Evolutionary conservation across 768 basidiomycete genomes (phyloP).

Genomic region (Tremella mesenterica): DNA sequence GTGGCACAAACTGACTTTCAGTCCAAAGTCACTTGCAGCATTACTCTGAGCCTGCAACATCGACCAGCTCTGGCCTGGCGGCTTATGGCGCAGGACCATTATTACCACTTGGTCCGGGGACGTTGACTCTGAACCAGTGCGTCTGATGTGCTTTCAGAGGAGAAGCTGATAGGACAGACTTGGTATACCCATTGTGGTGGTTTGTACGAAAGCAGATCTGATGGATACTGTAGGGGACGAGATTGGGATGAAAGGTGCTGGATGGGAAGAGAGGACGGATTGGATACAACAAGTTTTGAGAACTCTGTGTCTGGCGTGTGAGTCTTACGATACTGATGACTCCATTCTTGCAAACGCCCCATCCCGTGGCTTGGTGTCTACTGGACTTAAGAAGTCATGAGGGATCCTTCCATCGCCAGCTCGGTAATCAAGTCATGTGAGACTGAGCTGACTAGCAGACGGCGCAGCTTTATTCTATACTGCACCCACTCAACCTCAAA

Average conservation of each 20-base stretch:
- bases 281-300: conserved; percentile 90
- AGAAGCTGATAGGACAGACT: conserved; percentile 9
- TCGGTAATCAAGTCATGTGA: background rate
- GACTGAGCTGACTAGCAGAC: too few species aligned
- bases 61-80: conserved; percentile 44
- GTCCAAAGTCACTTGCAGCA: conserved; percentile 85
- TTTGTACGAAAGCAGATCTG: conserved; percentile 84
- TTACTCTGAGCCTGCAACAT: conserved; percentile 67
- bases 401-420: background rate
- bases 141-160: background rate
- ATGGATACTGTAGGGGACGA: conserved; percentile 70
- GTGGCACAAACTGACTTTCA: conserved; percentile 39
- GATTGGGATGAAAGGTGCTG: conserved; percentile 65
- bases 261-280: conserved; percentile 83
- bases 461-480: conserved; percentile 89
- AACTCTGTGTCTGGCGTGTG: conserved; percentile 85
- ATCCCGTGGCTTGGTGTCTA: too few species aligned
- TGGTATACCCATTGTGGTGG: conserved; percentile 79
- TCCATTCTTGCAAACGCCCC: conserved; percentile 2
- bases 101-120: conserved; percentile 74
- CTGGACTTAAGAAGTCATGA: background rate
- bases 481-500: conserved; percentile 61
- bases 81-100: conserved; percentile 50
- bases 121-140: conserved; percentile 68
- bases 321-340: conserved; percentile 41